A percentile compares a stretch with the other conserved stretches of the same genome.
Conservation (phyloP, 768 basidiomycete species). For the Hericium coralloides region DNA sequence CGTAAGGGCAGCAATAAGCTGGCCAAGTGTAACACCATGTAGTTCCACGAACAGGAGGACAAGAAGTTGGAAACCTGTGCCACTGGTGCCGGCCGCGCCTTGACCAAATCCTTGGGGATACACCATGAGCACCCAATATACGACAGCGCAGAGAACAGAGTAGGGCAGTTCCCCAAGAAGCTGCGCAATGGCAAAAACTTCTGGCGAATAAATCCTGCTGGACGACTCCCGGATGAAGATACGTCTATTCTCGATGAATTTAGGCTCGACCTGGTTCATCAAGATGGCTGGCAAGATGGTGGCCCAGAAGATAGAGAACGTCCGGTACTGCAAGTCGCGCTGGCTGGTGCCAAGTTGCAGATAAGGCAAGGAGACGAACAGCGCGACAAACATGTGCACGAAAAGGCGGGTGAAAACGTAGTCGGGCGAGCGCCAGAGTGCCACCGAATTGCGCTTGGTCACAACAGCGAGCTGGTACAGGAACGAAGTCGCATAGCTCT, state of each 20-base stretch:
- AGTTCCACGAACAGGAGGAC: constrained; percentile 64
- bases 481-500: constrained; percentile 57
- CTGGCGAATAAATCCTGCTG: constrained; percentile 79
- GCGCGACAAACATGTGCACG: constrained; percentile 59
- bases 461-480: constrained; percentile 66
- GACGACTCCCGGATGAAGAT: constrained; percentile 44
- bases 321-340: constrained; percentile 69
- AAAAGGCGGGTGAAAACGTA: constrained; percentile 82
- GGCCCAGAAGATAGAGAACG: constrained; percentile 76
- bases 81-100: constrained; percentile 48
- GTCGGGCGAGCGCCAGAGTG: constrained; percentile 77
- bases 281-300: constrained; percentile 64
- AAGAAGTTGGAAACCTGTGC: constrained; percentile 65
- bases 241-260: constrained; percentile 69
- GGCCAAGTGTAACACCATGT: constrained; percentile 66
- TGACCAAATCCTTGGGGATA: constrained; percentile 63
- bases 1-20: constrained; percentile 65
- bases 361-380: constrained; percentile 73
- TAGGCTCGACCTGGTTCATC: constrained; percentile 74
- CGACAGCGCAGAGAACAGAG: constrained; percentile 55
- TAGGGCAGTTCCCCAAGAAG: constrained; percentile 77
- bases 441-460: constrained; percentile 52
- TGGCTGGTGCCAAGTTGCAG: constrained; percentile 57
- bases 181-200: constrained; percentile 79
- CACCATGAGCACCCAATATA: constrained; percentile 74